These are phyloP conservation scores for Alternaria longipes DNA, from an alignment of 2,329 filamentous ascomycete genomes.

Conservation along the genomic window DNA sequence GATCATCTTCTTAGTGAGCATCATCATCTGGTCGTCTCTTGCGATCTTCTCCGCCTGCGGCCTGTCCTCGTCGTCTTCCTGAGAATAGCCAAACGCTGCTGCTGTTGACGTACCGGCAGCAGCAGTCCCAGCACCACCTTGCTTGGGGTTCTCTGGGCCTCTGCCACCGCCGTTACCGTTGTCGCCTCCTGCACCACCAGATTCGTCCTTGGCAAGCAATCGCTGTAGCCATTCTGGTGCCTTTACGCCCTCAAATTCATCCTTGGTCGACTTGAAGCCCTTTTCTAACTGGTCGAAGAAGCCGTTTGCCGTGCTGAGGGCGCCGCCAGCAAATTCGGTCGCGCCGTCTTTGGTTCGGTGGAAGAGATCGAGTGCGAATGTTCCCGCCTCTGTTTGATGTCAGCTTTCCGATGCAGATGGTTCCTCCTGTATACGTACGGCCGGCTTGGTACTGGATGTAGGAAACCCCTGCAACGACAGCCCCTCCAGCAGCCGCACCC, in stretches of 20 bases:
- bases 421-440: conserved; percentile 64
- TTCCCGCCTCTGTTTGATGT: conserved; percentile 71
- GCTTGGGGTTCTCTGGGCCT: conserved; percentile 60
- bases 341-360: conserved; percentile 76
- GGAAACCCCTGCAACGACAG: conserved; percentile 84
- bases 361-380: conserved; percentile 79
- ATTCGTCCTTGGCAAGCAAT: conserved; percentile 62
- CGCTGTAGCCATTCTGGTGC: conserved; percentile 80
- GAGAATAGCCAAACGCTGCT: conserved; percentile 79
- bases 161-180: conserved; percentile 50
- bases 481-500: conserved; percentile 89
- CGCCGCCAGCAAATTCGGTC: conserved; percentile 70
- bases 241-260: conserved; percentile 75
- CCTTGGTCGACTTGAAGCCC: conserved; percentile 86
- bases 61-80: conserved; percentile 73
- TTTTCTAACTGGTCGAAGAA: conserved; percentile 80
- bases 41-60: conserved; percentile 72
- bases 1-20: conserved; percentile 99
- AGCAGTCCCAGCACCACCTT: conserved; percentile 64
- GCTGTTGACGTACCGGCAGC: conserved; percentile 76
- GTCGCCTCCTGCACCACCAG: conserved; percentile 51
- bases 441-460: conserved; percentile 97
- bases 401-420: conserved; percentile 43
- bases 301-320: conserved; percentile 77
- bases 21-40: conserved; percentile 98